phyloP scores from a whole-genome alignment of 2,329 filamentous ascomycete species.

The Geosmithia flava region DNA sequence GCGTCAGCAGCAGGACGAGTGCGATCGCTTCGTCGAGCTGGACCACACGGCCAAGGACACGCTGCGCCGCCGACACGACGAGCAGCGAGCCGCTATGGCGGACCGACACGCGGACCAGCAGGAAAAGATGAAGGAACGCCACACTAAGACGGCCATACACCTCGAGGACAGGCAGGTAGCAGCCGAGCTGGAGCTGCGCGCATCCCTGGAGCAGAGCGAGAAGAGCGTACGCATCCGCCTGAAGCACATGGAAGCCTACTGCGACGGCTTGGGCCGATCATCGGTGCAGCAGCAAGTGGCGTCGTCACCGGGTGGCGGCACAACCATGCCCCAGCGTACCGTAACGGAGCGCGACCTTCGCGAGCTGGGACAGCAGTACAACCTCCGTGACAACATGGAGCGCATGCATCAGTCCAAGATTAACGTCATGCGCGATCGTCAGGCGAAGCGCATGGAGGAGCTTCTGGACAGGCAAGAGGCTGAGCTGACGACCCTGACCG shows the following conservation, averaged over 20 bases:
- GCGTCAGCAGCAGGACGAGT: slow-evolving; percentile 34
- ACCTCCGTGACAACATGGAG: slow-evolving; percentile 44
- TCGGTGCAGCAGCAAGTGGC: not conserved
- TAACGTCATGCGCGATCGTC: slow-evolving; percentile 53
- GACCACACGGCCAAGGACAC: slow-evolving; percentile 32
- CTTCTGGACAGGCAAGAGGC: slow-evolving; percentile 39
- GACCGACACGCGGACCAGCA: slow-evolving; percentile 34
- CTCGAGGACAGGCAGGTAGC: slow-evolving; percentile 51
- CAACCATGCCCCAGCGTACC: slow-evolving; percentile 30
- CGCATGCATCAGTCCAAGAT: slow-evolving; percentile 47
- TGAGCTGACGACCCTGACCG: slow-evolving; percentile 33
- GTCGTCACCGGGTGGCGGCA: slow-evolving; percentile 11
- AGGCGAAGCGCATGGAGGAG: slow-evolving; percentile 49
- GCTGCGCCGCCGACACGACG: slow-evolving; percentile 37
- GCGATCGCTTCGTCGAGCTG: slow-evolving; percentile 37
- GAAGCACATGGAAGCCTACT: slow-evolving; percentile 57
- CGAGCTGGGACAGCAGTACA: slow-evolving; percentile 49
- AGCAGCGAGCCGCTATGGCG: slow-evolving; percentile 30
- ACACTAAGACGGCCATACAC: slow-evolving; percentile 37
- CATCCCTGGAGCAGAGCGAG: slow-evolving; percentile 42
- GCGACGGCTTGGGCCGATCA: slow-evolving; percentile 34
- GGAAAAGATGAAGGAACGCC: slow-evolving; percentile 41
- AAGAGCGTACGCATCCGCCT: slow-evolving; percentile 43
- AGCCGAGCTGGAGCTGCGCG: slow-evolving; percentile 47
- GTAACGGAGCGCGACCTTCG: slow-evolving; percentile 48